These are phyloP conservation scores for Pulveroboletus sp. DNA, from an alignment of 768 basidiomycete species.

Conservation along the genomic window DNA sequence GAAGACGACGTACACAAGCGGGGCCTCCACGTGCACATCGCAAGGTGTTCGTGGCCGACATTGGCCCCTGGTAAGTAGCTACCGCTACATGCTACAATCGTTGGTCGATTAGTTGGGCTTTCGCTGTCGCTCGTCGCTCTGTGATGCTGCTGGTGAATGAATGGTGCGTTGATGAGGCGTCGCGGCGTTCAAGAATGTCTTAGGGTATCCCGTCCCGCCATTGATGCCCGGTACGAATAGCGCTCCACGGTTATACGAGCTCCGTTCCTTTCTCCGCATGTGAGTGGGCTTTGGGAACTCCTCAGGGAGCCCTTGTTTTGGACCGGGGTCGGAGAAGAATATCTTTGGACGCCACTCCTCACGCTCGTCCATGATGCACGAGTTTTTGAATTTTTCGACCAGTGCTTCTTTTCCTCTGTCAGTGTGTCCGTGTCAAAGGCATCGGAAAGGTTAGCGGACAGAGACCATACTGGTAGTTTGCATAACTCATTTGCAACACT, in stretches of 20 bases:
- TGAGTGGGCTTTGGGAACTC: conserved; percentile 83
- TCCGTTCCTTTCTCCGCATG: conserved; percentile 76
- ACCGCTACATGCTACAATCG: conserved; percentile 9
- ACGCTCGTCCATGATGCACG: conserved; percentile 83
- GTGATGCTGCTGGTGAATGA: conserved; percentile 13
- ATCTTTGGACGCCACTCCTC: conserved; percentile 83
- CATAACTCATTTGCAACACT: conserved; percentile 86
- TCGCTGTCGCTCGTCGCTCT: conserved; percentile 25
- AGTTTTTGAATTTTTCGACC: conserved; percentile 90
- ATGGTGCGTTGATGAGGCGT: conserved; percentile 14
- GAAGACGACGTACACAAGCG: background rate
- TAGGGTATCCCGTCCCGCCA: conserved; percentile 23
- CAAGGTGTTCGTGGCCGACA: too few relatives aligned
- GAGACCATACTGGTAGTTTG: conserved; percentile 82
- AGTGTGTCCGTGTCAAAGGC: conserved; percentile 3
- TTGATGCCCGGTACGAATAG: conserved; percentile 52
- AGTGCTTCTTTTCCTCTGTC: conserved; percentile 82
- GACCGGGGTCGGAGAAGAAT: conserved; percentile 68
- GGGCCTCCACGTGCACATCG: too few relatives aligned
- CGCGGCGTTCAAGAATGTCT: conserved; percentile 25
- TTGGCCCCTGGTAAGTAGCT: too few relatives aligned
- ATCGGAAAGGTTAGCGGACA: conserved; percentile 1
- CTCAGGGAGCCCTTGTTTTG: conserved; percentile 67
- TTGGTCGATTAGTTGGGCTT: conserved; percentile 12
- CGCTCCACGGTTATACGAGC: conserved; percentile 70